Evolutionary conservation across 2,329 filamentous ascomycete species (phyloP).

Genomic region (Colletotrichum endophyticum): DNA sequence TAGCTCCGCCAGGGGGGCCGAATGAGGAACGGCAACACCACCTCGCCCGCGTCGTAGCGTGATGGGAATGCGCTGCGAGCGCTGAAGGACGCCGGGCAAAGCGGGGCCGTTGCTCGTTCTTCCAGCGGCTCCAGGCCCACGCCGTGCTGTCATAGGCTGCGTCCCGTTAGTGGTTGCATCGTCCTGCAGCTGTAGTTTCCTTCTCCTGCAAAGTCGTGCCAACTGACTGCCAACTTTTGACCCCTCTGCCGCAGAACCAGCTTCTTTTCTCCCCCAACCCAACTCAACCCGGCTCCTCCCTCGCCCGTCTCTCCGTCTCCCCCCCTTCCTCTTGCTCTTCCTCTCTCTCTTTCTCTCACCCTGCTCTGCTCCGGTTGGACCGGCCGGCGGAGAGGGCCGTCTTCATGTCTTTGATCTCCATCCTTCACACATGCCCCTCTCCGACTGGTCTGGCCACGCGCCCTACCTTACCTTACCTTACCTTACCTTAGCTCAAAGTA

Average conservation of each 20-base stretch:
- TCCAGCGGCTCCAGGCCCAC: background rate
- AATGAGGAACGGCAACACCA: conserved; percentile 5
- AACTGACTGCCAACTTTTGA: conserved; percentile 13
- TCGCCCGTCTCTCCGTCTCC: background rate
- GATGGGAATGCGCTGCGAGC: background rate
- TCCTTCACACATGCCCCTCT: background rate
- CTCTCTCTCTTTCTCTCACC: background rate
- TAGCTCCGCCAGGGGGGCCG: conserved; percentile 5
- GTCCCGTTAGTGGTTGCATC: conserved; percentile 13
- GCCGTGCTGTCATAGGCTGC: background rate
- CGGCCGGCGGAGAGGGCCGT: background rate
- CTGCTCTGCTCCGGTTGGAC: background rate
- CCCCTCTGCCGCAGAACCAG: background rate
- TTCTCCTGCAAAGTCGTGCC: conserved; percentile 16
- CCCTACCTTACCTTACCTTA: background rate
- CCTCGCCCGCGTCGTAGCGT: background rate
- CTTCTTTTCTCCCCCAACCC: background rate
- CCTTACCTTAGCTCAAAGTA: background rate
- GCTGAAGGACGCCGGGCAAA: conserved; percentile 5
- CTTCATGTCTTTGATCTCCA: background rate
- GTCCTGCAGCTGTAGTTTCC: conserved; percentile 7
- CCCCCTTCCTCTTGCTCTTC: background rate
- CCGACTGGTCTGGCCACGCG: background rate
- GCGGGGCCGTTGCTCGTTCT: background rate
- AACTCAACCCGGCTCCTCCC: background rate